Conservation (phyloP, 2,329 filamentous ascomycete species). For the Trichophyton mentagrophytes region DNA sequence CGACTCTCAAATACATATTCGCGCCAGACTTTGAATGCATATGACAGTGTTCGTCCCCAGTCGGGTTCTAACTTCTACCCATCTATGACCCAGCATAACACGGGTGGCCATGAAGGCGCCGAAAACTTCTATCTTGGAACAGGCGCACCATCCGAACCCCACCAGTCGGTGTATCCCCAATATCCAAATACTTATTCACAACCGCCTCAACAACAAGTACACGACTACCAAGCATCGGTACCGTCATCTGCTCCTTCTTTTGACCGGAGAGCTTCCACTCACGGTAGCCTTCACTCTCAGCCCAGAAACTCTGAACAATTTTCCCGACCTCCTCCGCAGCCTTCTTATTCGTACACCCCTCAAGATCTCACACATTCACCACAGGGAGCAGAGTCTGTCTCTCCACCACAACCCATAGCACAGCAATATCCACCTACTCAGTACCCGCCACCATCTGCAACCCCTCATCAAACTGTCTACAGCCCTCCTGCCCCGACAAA, state of each 20-base stretch:
- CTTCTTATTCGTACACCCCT: not conserved
- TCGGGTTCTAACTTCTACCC: constrained; percentile 56
- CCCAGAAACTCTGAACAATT: not conserved
- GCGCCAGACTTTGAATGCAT: constrained; percentile 59
- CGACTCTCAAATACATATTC: constrained; percentile 84
- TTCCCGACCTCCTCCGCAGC: not conserved
- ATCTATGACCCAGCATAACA: constrained; percentile 46
- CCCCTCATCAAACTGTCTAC: not conserved
- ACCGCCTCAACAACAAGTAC: constrained; percentile 2
- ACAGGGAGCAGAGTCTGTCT: not conserved
- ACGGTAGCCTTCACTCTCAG: not conserved
- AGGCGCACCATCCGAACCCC: not conserved
- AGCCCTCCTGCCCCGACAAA: not conserved
- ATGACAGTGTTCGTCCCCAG: constrained; percentile 35
- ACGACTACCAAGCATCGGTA: not conserved
- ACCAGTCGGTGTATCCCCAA: not conserved
- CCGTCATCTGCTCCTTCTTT: not conserved
- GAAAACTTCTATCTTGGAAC: constrained; percentile 11
- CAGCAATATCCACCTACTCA: not conserved
- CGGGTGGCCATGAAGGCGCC: constrained; percentile 36
- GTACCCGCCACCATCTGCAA: not conserved
- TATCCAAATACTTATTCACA: not conserved
- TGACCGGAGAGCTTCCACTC: not conserved
- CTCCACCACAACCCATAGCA: not conserved
- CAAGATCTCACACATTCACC: not conserved